phyloP scores from a whole-genome alignment of 805 yeast genomes.

The Candida anglica region DNA sequence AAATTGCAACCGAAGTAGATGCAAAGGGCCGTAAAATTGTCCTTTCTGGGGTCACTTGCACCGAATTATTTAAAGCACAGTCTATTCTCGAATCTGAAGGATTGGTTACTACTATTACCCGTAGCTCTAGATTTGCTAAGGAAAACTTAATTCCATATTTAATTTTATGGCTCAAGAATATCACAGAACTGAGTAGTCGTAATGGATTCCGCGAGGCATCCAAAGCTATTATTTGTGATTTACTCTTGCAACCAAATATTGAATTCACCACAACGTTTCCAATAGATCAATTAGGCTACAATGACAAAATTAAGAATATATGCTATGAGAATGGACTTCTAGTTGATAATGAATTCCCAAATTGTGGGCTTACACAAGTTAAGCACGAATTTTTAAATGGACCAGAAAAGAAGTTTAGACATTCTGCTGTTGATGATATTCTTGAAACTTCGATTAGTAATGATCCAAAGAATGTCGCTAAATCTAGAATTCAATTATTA shows the following conservation, averaged over 20 bases:
- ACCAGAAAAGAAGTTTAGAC: constrained; percentile 9
- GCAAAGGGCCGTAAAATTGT: constrained; percentile 47
- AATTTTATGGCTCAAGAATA: constrained; percentile 48
- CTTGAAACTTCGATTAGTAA: no score
- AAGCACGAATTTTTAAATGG: constrained; percentile 7
- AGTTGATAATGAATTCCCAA: constrained; percentile 21
- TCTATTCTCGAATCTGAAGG: constrained; percentile 43
- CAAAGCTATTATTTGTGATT: constrained; percentile 13
- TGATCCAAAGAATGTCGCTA: constrained; percentile 16
- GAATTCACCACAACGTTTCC: constrained; percentile 29
- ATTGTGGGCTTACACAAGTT: constrained; percentile 16
- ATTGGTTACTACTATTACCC: constrained; percentile 51
- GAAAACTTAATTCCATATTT: constrained; percentile 44
- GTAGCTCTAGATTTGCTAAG: constrained; percentile 47
- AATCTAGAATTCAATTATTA: constrained; percentile 55
- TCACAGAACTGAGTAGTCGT: constrained; percentile 20
- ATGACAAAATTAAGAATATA: constrained; percentile 11
- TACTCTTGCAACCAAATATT: constrained; percentile 34
- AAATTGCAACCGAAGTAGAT: constrained; percentile 44
- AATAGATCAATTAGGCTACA: constrained; percentile 15
- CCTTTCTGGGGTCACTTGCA: constrained; percentile 21
- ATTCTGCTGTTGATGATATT: constrained; percentile 6
- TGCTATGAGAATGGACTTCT: constrained; percentile 32
- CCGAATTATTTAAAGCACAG: constrained; percentile 27
- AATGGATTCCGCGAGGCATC: constrained; percentile 19